These are phyloP conservation scores for Pistacia integerrima DNA, from an alignment of 345 rosid species.

Conservation along the genomic window DNA sequence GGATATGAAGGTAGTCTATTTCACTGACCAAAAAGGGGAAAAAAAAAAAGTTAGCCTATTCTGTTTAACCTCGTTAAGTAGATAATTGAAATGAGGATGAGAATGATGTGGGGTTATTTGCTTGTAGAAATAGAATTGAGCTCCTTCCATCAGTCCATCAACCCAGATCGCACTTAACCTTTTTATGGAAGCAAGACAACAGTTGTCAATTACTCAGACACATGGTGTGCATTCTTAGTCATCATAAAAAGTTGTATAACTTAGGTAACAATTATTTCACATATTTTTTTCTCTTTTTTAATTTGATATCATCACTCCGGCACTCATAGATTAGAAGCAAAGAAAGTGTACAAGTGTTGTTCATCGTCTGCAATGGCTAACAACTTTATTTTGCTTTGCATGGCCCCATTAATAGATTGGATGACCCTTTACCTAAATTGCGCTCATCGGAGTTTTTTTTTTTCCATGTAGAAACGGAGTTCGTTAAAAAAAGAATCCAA, in stretches of 20 bases:
- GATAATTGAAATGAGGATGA: not conserved
- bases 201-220: not conserved
- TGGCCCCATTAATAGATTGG: too few relatives aligned
- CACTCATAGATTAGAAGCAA: conserved; percentile 1
- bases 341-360: not conserved
- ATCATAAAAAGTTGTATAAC: not conserved
- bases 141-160: not conserved
- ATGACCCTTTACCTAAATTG: not conserved
- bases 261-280: not conserved
- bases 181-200: not conserved
- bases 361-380: not conserved
- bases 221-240: not conserved
- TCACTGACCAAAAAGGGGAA: not conserved
- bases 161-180: not conserved
- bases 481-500: too few relatives aligned
- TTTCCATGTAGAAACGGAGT: too few relatives aligned
- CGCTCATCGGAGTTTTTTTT: not conserved
- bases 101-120: not conserved
- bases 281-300: not conserved
- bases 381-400: too few relatives aligned
- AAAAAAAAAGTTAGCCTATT: not conserved
- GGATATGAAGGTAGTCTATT: not conserved
- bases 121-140: not conserved
- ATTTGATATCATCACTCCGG: not conserved
- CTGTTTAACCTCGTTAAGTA: not conserved